Evolutionary conservation across 176 grass and related monocot species (phyloP).

Genomic region (sorghum (Sorghum bicolor)): Sorghum_bicolor_NCBIv3 NC_012879.2:16501-17000

Average conservation of each 20-base stretch:
- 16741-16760: not conserved
- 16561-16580: constrained; percentile 27
- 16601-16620: not conserved
- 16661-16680: not conserved
- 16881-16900: not conserved
- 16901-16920: not conserved
- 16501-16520: not conserved
- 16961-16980: not conserved
- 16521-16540: not conserved
- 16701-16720: not conserved
- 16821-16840: not conserved
- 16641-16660: not conserved
- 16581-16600: not conserved
- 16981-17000: not conserved
- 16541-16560: not conserved
- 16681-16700: not conserved
- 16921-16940: not conserved
- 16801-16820: not conserved
- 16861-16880: too few species aligned
- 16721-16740: not conserved
- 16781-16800: not conserved
- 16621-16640: not conserved
- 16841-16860: not conserved
- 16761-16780: not conserved
- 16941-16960: not conserved